Percentiles rank a stretch among this genome's conserved stretches.
Conservation (phyloP, 345 rosid species). For the Linum usitatissimum region DNA sequence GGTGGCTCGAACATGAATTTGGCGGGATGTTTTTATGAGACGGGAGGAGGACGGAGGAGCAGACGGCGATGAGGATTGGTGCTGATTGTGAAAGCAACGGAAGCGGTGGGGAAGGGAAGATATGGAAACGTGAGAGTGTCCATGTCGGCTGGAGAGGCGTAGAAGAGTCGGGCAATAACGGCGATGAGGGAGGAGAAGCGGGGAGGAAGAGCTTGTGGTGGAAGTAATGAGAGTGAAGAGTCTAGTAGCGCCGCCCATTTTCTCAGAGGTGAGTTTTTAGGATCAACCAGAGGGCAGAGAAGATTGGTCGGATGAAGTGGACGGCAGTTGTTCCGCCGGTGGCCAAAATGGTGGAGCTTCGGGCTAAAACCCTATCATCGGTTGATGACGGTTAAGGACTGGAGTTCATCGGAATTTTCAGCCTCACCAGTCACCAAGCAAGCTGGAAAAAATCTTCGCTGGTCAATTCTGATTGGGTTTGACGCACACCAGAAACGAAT, state of each 20-base stretch:
- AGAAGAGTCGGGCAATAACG: conserved; percentile 19
- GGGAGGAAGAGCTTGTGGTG: conserved; percentile 29
- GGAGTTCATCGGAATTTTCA: neutral
- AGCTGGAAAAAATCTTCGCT: no score
- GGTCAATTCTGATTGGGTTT: no score
- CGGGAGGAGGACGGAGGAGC: conserved; percentile 12
- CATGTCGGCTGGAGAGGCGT: conserved; percentile 23
- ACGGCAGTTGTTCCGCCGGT: conserved; percentile 1
- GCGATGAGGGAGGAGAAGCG: conserved; percentile 15
- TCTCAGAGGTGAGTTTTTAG: neutral
- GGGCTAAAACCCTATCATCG: neutral
- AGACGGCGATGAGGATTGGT: conserved; percentile 4
- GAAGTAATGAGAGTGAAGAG: conserved; percentile 45
- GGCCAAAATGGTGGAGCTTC: neutral
- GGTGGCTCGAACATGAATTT: conserved; percentile 17
- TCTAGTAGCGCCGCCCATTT: conserved; percentile 53
- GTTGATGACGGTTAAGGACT: no score
- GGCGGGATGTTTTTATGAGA: conserved; percentile 9
- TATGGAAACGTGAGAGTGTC: conserved; percentile 9
- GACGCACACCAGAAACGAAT: no score
- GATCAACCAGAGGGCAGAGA: conserved; percentile 6
- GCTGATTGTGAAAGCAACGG: conserved; percentile 12
- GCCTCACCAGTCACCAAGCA: neutral
- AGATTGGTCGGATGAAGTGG: neutral
- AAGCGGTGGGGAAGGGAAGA: conserved; percentile 11